Conservation (phyloP, 2,329 filamentous ascomycete genomes). For the Tetracladium maxilliforme region DNA sequence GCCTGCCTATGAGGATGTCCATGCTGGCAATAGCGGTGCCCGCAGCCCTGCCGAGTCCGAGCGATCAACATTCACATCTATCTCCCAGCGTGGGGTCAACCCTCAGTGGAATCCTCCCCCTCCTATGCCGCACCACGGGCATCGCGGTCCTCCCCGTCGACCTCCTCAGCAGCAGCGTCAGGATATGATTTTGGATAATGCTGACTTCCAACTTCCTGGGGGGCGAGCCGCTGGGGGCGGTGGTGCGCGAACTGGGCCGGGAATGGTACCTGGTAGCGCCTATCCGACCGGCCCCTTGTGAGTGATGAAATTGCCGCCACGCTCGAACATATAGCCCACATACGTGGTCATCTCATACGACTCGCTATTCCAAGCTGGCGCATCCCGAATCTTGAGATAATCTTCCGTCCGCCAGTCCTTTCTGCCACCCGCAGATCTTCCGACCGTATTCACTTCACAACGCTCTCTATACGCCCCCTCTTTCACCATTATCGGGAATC, state of each 20-base stretch:
- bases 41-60: conserved; percentile 69
- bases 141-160: background rate
- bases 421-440: too few species aligned
- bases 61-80: conserved; percentile 74
- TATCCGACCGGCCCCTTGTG: conserved; percentile 25
- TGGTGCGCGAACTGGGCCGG: conserved; percentile 14
- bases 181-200: conserved; percentile 69
- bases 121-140: conserved; percentile 21
- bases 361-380: too few species aligned
- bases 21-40: conserved; percentile 36
- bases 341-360: too few species aligned
- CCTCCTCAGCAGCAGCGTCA: conserved; percentile 30
- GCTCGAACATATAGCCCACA: too few species aligned
- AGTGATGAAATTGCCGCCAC: too few species aligned
- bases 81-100: conserved; percentile 79
- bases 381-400: too few species aligned
- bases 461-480: too few species aligned
- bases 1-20: conserved; percentile 46
- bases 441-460: too few species aligned
- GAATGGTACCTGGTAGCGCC: conserved; percentile 36
- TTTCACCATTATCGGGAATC: too few species aligned
- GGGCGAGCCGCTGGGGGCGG: conserved; percentile 9
- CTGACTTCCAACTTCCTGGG: conserved; percentile 65
- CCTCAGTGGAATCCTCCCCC: conserved; percentile 59
- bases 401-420: too few species aligned